Conservation (phyloP, 2,329 filamentous ascomycete species). For the Phialophora chinensis region DNA sequence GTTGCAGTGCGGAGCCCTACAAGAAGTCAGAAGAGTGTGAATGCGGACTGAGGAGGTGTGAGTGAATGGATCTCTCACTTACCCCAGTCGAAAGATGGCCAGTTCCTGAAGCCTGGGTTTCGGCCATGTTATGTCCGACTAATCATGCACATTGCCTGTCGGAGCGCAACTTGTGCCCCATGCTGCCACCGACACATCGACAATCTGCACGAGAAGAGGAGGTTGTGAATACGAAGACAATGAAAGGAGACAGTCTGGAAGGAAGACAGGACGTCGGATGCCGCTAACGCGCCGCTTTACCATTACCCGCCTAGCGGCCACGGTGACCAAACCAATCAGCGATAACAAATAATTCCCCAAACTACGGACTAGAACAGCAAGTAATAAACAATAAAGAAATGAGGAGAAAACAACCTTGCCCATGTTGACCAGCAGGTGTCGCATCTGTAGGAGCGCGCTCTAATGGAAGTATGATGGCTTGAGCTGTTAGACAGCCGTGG, state of each 20-base stretch:
- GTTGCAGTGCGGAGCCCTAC: not conserved
- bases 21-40: not conserved
- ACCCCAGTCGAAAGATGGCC: not conserved
- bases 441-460: not conserved
- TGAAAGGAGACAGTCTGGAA: not conserved
- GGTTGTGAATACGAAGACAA: not conserved
- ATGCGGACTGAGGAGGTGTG: not conserved
- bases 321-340: slow-evolving; percentile 6
- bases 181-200: not conserved
- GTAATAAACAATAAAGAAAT: not conserved
- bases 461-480: not conserved
- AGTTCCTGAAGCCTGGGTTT: not conserved
- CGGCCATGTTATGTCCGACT: not conserved
- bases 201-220: not conserved
- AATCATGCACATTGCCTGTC: not conserved
- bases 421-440: not conserved
- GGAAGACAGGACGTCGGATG: not conserved
- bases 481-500: not conserved
- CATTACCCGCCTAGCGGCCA: slow-evolving; percentile 10
- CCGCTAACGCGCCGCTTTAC: slow-evolving; percentile 10
- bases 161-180: not conserved
- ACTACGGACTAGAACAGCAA: not conserved
- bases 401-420: not conserved
- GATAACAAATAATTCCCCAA: not conserved
- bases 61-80: not conserved